Evolutionary conservation across 2,329 filamentous ascomycete genomes (phyloP).

Genomic region (Aspergillus sp.): DNA sequence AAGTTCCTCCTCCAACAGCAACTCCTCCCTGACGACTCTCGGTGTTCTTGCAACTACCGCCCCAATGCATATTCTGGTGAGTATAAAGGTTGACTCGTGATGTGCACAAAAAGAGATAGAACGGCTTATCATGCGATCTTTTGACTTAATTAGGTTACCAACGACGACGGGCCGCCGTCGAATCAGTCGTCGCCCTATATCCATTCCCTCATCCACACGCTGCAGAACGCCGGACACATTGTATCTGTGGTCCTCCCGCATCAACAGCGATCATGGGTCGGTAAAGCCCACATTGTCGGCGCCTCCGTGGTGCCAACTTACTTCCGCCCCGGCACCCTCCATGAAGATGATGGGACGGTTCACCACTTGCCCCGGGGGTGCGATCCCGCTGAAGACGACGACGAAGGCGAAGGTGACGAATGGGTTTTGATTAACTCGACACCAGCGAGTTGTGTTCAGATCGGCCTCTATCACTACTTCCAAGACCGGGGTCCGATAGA

Average conservation of each 20-base stretch:
- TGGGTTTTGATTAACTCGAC: slow-evolving; percentile 79
- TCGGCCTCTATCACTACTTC: slow-evolving; percentile 75
- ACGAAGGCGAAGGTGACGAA: slow-evolving; percentile 56
- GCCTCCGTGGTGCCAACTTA: slow-evolving; percentile 78
- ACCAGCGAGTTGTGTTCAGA: slow-evolving; percentile 73
- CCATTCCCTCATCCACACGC: slow-evolving; percentile 63
- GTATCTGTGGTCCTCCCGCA: slow-evolving; percentile 89
- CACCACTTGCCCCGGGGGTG: slow-evolving; percentile 52
- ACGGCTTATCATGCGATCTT: neutral
- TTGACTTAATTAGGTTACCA: slow-evolving; percentile 41
- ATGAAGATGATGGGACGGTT: slow-evolving; percentile 60
- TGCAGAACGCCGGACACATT: slow-evolving; percentile 69
- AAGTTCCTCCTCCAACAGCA: neutral
- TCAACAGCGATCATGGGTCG: slow-evolving; percentile 93
- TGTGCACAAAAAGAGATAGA: too few species aligned
- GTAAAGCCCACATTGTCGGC: slow-evolving; percentile 93
- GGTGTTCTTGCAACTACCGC: slow-evolving; percentile 6
- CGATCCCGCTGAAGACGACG: slow-evolving; percentile 44
- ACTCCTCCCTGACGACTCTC: neutral
- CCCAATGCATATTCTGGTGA: slow-evolving; percentile 48
- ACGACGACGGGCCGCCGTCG: slow-evolving; percentile 76
- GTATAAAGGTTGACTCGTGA: slow-evolving; percentile 10
- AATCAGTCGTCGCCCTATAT: slow-evolving; percentile 73
- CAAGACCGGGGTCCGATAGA: slow-evolving; percentile 64
- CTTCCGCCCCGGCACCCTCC: slow-evolving; percentile 62